Evolutionary conservation across 805 yeast genomes (phyloP), one percentile per base, ranked within the genome.

Genomic region (Pichia californica): DNA sequence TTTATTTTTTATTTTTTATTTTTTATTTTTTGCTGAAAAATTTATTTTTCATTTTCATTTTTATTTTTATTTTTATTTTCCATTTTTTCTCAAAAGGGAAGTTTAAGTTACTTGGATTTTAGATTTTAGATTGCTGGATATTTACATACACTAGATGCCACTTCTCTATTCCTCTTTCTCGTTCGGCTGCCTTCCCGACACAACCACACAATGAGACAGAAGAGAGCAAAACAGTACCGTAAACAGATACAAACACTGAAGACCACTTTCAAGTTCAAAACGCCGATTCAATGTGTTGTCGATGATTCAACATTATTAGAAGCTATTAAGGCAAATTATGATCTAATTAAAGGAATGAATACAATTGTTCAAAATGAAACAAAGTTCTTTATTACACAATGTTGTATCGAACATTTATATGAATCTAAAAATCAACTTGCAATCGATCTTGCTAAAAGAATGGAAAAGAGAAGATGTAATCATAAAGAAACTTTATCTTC

Each of bases 361-460:
- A 69, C 93, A 49, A 87, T 96, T 0, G 67, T 91, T 13, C 98
- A 91, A 61, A 86, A 81, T 11, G 89, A 85, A 54, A 77, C 81
- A 26, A 93, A 91, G 57, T 85, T 87, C 18, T 76, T 93, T 94
- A 84, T 93, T 43, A 88, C 99, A 2, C 98, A 93, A 62, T 93
- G 99, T 60, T 85, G 95, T 54, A 87, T 93, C 73, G 88, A 88
- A 58, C 83, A 85, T 16, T 67, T 93, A 26, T 93, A 93, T 62
- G 72, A 73, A 36, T 71, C 83, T 5, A 75, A 76, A 21, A 76
- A 86, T 55, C 89, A 86, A 54, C 70, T 66, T 5, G 95, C 95
- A 2, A 85, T 93, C 37, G 83, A 76, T 26, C 55, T 82, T 29
- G 98, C 95, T 8, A 93, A 88, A 61, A 83, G 83, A 52, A 60